A percentile compares a stretch with the other conserved stretches of the same genome.
Conservation (phyloP, 257 asterid species). For the Datura wrightii region DNA sequence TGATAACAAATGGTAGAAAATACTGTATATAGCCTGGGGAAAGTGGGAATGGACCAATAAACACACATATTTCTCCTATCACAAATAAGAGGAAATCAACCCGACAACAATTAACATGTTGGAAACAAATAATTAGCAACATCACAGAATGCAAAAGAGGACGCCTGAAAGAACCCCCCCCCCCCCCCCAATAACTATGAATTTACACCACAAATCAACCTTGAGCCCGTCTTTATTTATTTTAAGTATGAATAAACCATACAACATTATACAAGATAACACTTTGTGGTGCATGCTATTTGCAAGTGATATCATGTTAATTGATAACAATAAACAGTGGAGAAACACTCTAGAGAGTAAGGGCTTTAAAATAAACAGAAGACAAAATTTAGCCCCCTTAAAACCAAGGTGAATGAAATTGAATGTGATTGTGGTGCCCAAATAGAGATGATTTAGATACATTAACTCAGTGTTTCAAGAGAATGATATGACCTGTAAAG, state of each 20-base stretch:
- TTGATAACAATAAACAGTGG: background rate
- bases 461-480: background rate
- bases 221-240: background rate
- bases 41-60: background rate
- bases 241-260: background rate
- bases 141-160: conserved; percentile 9
- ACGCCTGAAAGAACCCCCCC: background rate
- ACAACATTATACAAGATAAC: conserved; percentile 9
- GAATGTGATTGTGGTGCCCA: background rate
- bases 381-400: conserved; percentile 18
- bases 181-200: background rate
- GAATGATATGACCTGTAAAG: background rate
- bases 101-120: background rate
- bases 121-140: background rate
- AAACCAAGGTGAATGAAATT: background rate
- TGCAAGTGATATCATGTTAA: background rate
- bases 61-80: background rate
- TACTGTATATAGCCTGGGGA: background rate
- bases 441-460: background rate
- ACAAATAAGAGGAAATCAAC: background rate
- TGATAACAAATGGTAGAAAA: too few relatives aligned
- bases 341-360: background rate
- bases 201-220: background rate
- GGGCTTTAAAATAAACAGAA: background rate
- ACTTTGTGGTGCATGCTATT: background rate